phyloP scores from a whole-genome alignment of 2,329 filamentous ascomycete genomes.

The Paecilomyces fulvus region DNA sequence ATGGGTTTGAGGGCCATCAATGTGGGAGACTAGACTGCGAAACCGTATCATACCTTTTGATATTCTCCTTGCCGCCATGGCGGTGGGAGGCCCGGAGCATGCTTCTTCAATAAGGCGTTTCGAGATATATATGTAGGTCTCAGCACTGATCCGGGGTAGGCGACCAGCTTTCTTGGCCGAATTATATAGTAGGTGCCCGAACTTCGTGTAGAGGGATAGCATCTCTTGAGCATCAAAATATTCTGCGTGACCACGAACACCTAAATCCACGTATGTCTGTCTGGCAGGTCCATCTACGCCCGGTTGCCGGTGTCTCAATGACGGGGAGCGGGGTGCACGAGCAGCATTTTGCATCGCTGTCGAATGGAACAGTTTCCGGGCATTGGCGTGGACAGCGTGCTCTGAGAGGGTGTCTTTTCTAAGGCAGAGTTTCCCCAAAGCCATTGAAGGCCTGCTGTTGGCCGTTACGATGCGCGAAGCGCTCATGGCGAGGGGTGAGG shows the following conservation, averaged over 20 bases:
- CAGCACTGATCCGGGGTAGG: background rate
- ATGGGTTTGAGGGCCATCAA: background rate
- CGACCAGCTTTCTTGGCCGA: background rate
- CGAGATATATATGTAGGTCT: background rate
- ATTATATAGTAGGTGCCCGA: background rate
- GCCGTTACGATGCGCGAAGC: background rate
- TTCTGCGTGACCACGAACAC: background rate
- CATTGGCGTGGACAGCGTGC: background rate
- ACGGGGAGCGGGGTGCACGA: background rate
- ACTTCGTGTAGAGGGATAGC: background rate
- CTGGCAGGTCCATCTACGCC: background rate
- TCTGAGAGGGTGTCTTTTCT: background rate
- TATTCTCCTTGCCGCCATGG: conserved; percentile 1
- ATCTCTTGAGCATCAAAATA: background rate
- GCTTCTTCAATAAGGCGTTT: background rate
- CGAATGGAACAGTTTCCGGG: background rate
- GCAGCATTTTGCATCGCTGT: background rate
- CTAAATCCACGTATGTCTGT: background rate
- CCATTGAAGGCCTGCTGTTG: background rate
- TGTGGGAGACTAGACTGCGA: background rate
- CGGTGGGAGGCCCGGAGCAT: background rate
- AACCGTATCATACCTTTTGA: background rate
- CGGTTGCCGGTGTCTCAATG: background rate
- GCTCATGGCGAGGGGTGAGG: background rate
- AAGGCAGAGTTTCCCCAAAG: background rate